These are phyloP conservation scores for Mycena belliarum DNA, from an alignment of 768 basidiomycete genomes.

Conservation along the genomic window DNA sequence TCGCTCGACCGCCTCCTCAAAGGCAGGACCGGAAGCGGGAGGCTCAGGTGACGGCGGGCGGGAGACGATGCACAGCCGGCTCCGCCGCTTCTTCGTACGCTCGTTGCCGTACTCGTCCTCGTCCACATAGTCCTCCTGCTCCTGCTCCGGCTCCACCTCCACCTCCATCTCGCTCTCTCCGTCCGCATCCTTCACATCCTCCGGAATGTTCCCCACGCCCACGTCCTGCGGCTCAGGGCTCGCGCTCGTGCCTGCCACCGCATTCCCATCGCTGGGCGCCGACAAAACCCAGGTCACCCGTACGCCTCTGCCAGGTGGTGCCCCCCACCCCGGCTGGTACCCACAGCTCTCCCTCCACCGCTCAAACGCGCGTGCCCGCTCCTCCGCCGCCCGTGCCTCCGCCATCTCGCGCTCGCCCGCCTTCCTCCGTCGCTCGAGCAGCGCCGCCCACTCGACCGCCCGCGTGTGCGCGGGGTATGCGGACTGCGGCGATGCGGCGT, in stretches of 20 bases:
- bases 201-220: background rate
- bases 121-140: background rate
- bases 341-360: background rate
- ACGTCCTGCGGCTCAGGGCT: background rate
- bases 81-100: background rate
- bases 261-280: too few relatives aligned
- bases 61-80: slow-evolving; percentile 5
- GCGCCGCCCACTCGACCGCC: slow-evolving; percentile 19
- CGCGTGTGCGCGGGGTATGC: slow-evolving; percentile 11
- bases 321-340: background rate
- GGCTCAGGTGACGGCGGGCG: background rate
- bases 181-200: background rate
- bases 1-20: background rate
- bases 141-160: background rate
- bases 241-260: background rate
- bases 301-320: slow-evolving; percentile 1
- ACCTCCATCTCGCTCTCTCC: background rate
- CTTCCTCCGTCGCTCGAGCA: slow-evolving; percentile 9
- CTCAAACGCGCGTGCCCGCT: background rate
- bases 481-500: too few relatives aligned
- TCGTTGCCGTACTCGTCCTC: background rate
- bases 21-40: too few relatives aligned
- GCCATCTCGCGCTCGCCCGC: slow-evolving; percentile 17
- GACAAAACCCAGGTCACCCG: background rate
- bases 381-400: slow-evolving; percentile 9